Evolutionary conservation across 2,329 filamentous ascomycete species (phyloP).

Genomic region (Pyrenophora seminiperda): DNA sequence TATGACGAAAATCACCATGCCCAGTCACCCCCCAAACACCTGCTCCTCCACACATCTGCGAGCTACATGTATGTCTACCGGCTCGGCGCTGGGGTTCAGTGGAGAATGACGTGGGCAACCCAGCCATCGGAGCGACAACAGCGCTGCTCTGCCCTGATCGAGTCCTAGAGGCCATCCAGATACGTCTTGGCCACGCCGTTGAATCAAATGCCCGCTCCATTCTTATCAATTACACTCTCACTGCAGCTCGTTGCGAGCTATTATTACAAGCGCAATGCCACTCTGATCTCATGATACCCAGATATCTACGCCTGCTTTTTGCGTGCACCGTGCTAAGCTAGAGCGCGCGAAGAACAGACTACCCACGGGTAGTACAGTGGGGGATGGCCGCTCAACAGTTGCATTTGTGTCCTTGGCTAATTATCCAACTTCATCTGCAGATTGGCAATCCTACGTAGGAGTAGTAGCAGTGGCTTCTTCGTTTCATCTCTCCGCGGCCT

Average conservation of each 20-base stretch:
- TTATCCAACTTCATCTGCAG: too few species aligned
- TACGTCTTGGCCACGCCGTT: too few species aligned
- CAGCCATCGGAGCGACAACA: conserved; percentile 4
- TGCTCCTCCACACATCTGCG: conserved; percentile 15
- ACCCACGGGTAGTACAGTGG: conserved; percentile 8
- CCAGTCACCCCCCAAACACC: conserved; percentile 12
- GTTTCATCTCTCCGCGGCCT: neutral
- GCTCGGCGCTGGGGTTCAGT: conserved; percentile 18
- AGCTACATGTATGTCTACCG: conserved; percentile 2
- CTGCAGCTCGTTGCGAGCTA: neutral
- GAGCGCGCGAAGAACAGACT: conserved; percentile 8
- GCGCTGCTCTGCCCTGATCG: neutral
- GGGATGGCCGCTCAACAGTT: neutral
- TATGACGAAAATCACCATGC: conserved; percentile 19
- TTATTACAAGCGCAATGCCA: neutral
- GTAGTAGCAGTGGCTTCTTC: too few species aligned
- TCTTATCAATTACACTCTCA: too few species aligned
- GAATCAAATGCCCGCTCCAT: neutral
- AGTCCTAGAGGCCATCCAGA: neutral
- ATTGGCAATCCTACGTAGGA: too few species aligned
- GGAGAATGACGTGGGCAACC: conserved; percentile 10
- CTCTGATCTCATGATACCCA: neutral
- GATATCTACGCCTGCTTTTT: conserved; percentile 1
- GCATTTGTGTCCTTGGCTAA: neutral
- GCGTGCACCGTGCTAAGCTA: neutral